Evolutionary conservation across 192 early-diverging fungal species (phyloP).

Genomic region (Backusella circina): DNA sequence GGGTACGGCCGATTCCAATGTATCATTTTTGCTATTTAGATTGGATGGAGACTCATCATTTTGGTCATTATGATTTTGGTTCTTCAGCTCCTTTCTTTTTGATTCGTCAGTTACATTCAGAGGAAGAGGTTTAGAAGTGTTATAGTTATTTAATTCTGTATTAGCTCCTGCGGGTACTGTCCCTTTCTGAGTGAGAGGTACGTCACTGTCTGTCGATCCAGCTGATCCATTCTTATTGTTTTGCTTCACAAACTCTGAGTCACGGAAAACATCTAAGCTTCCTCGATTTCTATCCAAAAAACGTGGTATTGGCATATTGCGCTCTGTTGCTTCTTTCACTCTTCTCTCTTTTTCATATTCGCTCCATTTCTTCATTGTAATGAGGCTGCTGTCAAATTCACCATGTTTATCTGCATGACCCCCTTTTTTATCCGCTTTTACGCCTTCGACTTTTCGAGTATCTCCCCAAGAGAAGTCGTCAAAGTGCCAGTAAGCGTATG

Average conservation of each 20-base stretch:
- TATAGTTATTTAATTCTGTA: background rate
- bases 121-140: background rate
- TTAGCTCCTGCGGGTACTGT: background rate
- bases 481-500: constrained; percentile 86
- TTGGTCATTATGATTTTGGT: background rate
- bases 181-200: constrained; percentile 19
- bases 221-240: constrained; percentile 24
- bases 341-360: constrained; percentile 46
- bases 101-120: background rate
- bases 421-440: constrained; percentile 35
- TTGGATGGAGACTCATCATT: background rate
- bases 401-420: constrained; percentile 64
- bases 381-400: constrained; percentile 72
- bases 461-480: constrained; percentile 87
- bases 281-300: constrained; percentile 18
- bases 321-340: background rate
- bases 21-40: background rate
- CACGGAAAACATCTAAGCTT: constrained; percentile 20
- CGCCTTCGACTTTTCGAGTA: constrained; percentile 66
- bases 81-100: background rate
- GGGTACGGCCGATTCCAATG: background rate
- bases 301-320: constrained; percentile 16
- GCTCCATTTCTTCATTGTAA: constrained; percentile 74
- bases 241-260: background rate
- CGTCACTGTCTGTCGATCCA: constrained; percentile 27